phyloP scores from a whole-genome alignment of 768 basidiomycete genomes.

The Hericium rajendrae region DNA sequence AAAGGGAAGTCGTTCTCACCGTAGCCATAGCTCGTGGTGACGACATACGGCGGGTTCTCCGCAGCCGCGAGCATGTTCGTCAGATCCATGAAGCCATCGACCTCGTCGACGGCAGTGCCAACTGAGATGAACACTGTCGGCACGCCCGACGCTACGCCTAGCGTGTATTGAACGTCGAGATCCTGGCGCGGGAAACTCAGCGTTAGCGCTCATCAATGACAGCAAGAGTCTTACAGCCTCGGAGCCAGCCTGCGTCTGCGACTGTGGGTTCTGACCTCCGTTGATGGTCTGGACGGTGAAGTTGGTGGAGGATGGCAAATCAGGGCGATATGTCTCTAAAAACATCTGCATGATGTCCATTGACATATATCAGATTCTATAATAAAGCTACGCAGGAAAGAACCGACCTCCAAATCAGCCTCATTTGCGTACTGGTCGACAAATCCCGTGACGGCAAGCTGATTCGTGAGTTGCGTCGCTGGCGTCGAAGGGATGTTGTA shows the following conservation, averaged over 20 bases:
- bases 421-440: slow-evolving; percentile 19
- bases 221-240: not conserved
- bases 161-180: slow-evolving; percentile 28
- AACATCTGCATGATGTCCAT: not conserved
- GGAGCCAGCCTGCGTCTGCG: not conserved
- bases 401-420: slow-evolving; percentile 18
- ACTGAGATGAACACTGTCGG: slow-evolving; percentile 18
- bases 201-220: not conserved
- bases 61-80: slow-evolving; percentile 11
- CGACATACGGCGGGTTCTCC: slow-evolving; percentile 11
- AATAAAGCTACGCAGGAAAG: not conserved
- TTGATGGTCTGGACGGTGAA: slow-evolving; percentile 13
- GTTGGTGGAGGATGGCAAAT: not conserved
- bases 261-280: slow-evolving; percentile 18
- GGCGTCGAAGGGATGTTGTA: slow-evolving; percentile 26
- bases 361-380: not conserved
- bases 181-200: slow-evolving; percentile 14
- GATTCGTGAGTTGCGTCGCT: slow-evolving; percentile 16
- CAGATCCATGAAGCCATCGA: slow-evolving; percentile 1
- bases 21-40: slow-evolving; percentile 15
- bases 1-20: slow-evolving; percentile 6
- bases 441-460: slow-evolving; percentile 23
- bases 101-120: slow-evolving; percentile 9
- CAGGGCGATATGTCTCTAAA: not conserved
- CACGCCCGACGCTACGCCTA: slow-evolving; percentile 22